Conservation (phyloP, 78 protist genomes). For the Monosiga brevicollis region DNA sequence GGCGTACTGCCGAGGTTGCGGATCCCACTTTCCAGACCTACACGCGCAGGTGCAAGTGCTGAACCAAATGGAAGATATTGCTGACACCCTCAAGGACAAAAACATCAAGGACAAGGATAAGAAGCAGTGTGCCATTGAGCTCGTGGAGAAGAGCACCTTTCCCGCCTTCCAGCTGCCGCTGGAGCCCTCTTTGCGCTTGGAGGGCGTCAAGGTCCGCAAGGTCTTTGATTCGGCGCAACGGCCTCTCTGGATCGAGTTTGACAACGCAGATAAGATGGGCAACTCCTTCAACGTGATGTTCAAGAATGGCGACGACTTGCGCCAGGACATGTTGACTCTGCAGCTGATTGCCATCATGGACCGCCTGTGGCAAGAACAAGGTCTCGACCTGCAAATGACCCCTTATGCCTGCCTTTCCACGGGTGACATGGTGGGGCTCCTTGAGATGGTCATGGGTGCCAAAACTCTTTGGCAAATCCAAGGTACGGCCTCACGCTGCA, state of each 20-base stretch:
- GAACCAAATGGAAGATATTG: not conserved
- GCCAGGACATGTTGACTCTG: conserved; percentile 86
- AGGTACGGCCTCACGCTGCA: conserved; percentile 4
- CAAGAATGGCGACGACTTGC: conserved; percentile 81
- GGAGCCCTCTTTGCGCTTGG: conserved; percentile 21
- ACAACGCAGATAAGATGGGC: conserved; percentile 40
- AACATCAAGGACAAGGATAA: not conserved
- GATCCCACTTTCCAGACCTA: not conserved
- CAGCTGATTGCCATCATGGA: conserved; percentile 86
- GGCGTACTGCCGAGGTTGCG: conserved; percentile 22
- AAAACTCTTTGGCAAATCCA: conserved; percentile 71
- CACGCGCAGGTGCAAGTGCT: not conserved
- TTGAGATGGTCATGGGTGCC: conserved; percentile 74
- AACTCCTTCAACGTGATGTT: conserved; percentile 52
- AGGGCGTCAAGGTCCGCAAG: conserved; percentile 19
- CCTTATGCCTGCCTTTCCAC: conserved; percentile 70
- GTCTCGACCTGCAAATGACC: conserved; percentile 55
- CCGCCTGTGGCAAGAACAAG: conserved; percentile 64
- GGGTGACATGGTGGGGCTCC: conserved; percentile 74
- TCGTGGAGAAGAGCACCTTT: not conserved
- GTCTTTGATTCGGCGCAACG: not conserved
- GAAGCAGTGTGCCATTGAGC: not conserved
- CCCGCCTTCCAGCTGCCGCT: conserved; percentile 20
- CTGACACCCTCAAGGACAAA: conserved; percentile 1
- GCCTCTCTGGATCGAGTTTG: conserved; percentile 72